Base-by-base conservation (phyloP, 805 yeast species). In the Lachancea cidri region DNA sequence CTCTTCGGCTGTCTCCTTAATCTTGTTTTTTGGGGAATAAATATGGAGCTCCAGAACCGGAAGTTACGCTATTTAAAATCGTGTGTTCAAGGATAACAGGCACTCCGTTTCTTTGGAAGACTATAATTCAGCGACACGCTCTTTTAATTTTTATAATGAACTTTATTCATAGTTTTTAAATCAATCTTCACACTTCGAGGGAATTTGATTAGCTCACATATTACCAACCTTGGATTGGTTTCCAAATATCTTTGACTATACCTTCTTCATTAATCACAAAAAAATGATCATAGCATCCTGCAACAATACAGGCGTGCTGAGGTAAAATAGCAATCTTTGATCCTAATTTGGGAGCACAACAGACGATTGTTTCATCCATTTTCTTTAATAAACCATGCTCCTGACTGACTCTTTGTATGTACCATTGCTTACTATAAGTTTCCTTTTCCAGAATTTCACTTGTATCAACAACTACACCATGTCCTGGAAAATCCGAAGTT, bases 371-470 rank as follows among this genome's bases (percentile, higher is more conserved):
- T 2, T 58, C 63, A 4, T 55, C 57, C n/a, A 56, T 47, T 3
- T 84, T 79, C 14, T 64, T 67, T 35, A 83, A 60, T 29, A 85
- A 79, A 8, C 93, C 94, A 55, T 85, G 94, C 53, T 85, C 93
- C 57, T 84, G 93, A 42, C 85, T 77, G 34, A 85, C 60, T 48
- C 87, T 68, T 27, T 78, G 83, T 11, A 85, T 76, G 35, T 61
- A 58, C 89, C 89, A 84, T 4, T 42, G 30, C 33, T 70, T 64
- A 4, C 71, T 74, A 50, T 67, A 75, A 1, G 66, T 65, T 11
- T 61, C 49, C 1, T 74, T 72, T 1, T 52, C 49, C 20, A 59
- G 41, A 2, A 78, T 61, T n/a, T 59, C 41, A 5, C 38, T 32
- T n/a, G 41, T 14, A 5, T 42, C 36, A 8, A 46, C 35, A 14